phyloP scores from a whole-genome alignment of 1,139 yeast species.

The Kodamaea fungicola region DNA sequence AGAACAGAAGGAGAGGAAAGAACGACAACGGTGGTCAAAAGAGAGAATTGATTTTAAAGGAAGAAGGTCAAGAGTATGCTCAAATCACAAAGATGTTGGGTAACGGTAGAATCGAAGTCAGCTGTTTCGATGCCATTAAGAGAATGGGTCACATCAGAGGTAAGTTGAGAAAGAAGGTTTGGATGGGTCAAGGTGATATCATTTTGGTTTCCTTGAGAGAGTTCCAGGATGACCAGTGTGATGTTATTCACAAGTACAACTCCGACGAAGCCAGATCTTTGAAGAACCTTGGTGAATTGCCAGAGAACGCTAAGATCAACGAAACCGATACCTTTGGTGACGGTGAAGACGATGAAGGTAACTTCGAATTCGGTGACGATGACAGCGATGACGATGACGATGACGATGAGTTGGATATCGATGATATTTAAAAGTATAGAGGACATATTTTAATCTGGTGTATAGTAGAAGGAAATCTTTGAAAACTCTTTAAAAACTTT shows the following conservation, averaged over 20 bases:
- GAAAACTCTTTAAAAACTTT: too few species aligned
- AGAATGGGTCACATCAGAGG: constrained; percentile 99
- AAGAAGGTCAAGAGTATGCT: constrained; percentile 98
- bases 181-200: constrained; percentile 99
- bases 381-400: constrained; percentile 71
- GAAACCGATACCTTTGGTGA: constrained; percentile 97
- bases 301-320: constrained; percentile 93
- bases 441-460: neutral
- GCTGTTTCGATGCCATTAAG: constrained; percentile 89
- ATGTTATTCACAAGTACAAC: constrained; percentile 93
- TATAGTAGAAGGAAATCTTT: too few species aligned
- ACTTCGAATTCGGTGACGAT: constrained; percentile 96
- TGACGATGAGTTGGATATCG: constrained; percentile 70
- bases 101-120: constrained; percentile 93
- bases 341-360: constrained; percentile 95
- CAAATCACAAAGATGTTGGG: constrained; percentile 98
- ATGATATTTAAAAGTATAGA: constrained; percentile 54
- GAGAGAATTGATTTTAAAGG: constrained; percentile 88
- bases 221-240: constrained; percentile 98
- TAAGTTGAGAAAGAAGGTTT: constrained; percentile 97
- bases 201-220: constrained; percentile 94
- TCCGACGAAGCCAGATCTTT: constrained; percentile 98
- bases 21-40: constrained; percentile 87
- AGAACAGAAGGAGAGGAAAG: constrained; percentile 99
- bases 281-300: constrained; percentile 94